A percentile compares a stretch with the other conserved stretches of the same genome.
Evolutionary conservation across 2,329 filamentous ascomycete species (phyloP).

Genomic region (Zalaria obscura): DNA sequence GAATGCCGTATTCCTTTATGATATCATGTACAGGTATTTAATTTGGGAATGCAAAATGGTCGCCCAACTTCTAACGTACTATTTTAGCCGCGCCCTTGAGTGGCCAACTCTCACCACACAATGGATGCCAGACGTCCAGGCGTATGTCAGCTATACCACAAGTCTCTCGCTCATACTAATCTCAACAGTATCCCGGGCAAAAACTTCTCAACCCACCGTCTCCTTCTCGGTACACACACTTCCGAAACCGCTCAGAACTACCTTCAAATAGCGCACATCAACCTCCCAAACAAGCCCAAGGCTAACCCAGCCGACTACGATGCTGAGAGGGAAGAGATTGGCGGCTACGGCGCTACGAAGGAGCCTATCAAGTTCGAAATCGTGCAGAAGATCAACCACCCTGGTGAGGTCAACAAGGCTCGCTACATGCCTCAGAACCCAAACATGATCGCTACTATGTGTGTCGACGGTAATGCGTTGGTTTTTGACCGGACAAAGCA

Average conservation of each 20-base stretch:
- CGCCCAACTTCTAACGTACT: background rate
- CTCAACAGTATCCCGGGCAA: conserved; percentile 57
- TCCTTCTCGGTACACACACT: conserved; percentile 90
- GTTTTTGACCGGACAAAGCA: conserved; percentile 97
- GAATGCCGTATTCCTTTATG: conserved; percentile 95
- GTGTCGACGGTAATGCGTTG: conserved; percentile 73
- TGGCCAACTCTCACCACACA: conserved; percentile 97
- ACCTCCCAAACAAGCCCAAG: conserved; percentile 65
- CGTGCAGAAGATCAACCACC: conserved; percentile 91
- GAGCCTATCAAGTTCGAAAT: conserved; percentile 79
- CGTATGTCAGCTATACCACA: background rate
- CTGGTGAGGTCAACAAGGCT: conserved; percentile 95
- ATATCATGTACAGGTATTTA: conserved; percentile 72
- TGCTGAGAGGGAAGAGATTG: conserved; percentile 82
- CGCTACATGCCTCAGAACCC: conserved; percentile 96
- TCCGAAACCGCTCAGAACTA: conserved; percentile 77
- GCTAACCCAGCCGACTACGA: conserved; percentile 78
- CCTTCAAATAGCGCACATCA: conserved; percentile 85
- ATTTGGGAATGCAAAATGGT: background rate
- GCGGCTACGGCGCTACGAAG: conserved; percentile 69
- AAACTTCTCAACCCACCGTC: conserved; percentile 72
- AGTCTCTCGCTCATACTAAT: too few species aligned
- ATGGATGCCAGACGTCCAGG: conserved; percentile 91
- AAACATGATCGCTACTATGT: conserved; percentile 88
- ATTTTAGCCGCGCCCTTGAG: conserved; percentile 65